Percentiles rank a stretch among this genome's conserved stretches.
Conservation (phyloP, 2,329 filamentous ascomycete genomes). For the Biscogniauxia marginata region DNA sequence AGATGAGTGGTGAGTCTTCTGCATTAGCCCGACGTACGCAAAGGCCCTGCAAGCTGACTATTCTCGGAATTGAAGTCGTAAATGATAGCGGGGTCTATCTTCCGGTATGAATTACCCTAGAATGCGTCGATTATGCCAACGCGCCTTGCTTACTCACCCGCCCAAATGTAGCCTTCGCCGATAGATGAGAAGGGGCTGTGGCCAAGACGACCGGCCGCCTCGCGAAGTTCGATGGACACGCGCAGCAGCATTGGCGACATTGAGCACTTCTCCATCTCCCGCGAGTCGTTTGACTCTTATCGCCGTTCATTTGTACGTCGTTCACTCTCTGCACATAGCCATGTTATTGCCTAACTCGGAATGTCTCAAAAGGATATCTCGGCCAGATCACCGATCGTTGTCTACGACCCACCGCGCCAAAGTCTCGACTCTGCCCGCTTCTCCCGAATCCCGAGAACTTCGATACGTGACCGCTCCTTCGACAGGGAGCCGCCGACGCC, state of each 20-base stretch:
- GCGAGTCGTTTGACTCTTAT: slow-evolving; percentile 97
- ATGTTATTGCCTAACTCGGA: slow-evolving; percentile 2
- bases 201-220: slow-evolving; percentile 54
- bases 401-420: slow-evolving; percentile 63
- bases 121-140: slow-evolving; percentile 5
- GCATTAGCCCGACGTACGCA: slow-evolving; percentile 9
- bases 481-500: slow-evolving; percentile 62
- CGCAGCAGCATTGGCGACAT: slow-evolving; percentile 69
- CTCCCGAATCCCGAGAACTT: slow-evolving; percentile 60
- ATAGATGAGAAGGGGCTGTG: slow-evolving; percentile 81
- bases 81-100: slow-evolving; percentile 95
- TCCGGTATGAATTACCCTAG: slow-evolving; percentile 59
- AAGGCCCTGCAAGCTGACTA: slow-evolving; percentile 15
- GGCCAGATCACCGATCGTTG: slow-evolving; percentile 73
- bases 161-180: slow-evolving; percentile 69
- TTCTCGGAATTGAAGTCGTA: slow-evolving; percentile 64
- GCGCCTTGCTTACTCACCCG: slow-evolving; percentile 26
- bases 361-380: slow-evolving; percentile 68
- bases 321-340: background rate
- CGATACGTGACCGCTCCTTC: slow-evolving; percentile 56
- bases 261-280: slow-evolving; percentile 91
- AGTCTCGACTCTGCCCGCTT: slow-evolving; percentile 76
- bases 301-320: slow-evolving; percentile 83
- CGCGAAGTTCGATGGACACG: slow-evolving; percentile 54
- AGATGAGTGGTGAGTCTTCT: slow-evolving; percentile 68